A percentile compares a stretch with the other conserved stretches of the same genome.
phyloP scores from a whole-genome alignment of 108 stramenopile species.

The Poteriospumella lacustris region DNA sequence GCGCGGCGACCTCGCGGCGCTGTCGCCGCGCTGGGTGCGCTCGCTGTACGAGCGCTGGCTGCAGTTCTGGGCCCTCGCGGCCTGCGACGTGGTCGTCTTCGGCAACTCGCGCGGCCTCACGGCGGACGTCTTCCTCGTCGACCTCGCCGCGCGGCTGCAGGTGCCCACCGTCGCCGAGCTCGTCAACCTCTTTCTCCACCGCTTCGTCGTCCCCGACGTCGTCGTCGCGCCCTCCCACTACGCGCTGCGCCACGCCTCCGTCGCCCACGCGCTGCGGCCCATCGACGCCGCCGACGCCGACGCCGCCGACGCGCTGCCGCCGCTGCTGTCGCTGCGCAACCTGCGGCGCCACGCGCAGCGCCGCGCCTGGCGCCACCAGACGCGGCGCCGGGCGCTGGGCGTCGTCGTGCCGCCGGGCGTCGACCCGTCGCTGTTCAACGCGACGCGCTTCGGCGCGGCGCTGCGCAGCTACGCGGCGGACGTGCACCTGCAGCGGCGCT shows the following conservation, averaged over 20 bases:
- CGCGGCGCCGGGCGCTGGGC: slow-evolving; percentile 21
- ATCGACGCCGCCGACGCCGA: too few relatives aligned
- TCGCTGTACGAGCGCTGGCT: background rate
- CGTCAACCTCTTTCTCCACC: slow-evolving; percentile 34
- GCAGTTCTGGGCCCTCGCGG: background rate
- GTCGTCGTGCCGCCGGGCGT: too few relatives aligned
- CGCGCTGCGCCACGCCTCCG: slow-evolving; percentile 32
- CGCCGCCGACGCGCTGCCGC: slow-evolving; percentile 14
- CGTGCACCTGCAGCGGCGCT: too few relatives aligned
- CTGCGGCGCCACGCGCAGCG: background rate
- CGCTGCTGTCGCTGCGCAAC: slow-evolving; percentile 31
- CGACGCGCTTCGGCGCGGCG: too few relatives aligned
- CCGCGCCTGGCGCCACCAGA: background rate
- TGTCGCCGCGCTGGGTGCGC: background rate
- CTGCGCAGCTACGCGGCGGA: too few relatives aligned
- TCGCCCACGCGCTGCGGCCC: too few relatives aligned
- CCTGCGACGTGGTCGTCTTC: background rate
- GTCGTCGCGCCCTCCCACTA: slow-evolving; percentile 45
- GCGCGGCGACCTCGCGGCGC: background rate
- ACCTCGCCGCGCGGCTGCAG: background rate
- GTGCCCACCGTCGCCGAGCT: slow-evolving; percentile 37
- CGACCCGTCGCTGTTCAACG: too few relatives aligned
- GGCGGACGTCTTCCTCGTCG: background rate
- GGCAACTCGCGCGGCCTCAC: background rate
- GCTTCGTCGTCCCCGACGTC: slow-evolving; percentile 31